Evolutionary conservation across 2,329 filamentous ascomycete species (phyloP).

Genomic region (Colletotrichum camelliae): DNA sequence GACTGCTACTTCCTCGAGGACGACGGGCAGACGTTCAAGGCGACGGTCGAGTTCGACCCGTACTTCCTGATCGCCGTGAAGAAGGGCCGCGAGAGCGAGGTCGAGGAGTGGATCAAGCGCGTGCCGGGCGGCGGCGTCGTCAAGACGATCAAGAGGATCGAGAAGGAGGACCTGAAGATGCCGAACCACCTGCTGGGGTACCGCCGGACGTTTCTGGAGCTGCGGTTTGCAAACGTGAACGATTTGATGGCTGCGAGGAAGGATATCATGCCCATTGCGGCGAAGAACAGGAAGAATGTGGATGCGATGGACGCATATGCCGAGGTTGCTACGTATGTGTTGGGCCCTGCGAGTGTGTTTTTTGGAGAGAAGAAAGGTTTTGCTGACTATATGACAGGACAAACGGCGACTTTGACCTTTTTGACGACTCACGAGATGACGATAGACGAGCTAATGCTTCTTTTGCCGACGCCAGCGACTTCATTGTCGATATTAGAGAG

Average conservation of each 20-base stretch:
- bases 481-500: slow-evolving; percentile 97
- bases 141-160: slow-evolving; percentile 76
- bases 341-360: not conserved
- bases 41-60: slow-evolving; percentile 93
- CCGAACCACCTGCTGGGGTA: slow-evolving; percentile 96
- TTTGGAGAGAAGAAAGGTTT: too few species aligned
- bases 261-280: slow-evolving; percentile 86
- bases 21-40: slow-evolving; percentile 90
- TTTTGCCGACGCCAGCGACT: slow-evolving; percentile 91
- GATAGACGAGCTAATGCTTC: slow-evolving; percentile 78
- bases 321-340: slow-evolving; percentile 83
- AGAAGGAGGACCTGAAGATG: slow-evolving; percentile 94
- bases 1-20: slow-evolving; percentile 98
- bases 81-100: slow-evolving; percentile 86
- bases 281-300: slow-evolving; percentile 96
- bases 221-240: slow-evolving; percentile 85
- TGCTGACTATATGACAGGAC: slow-evolving; percentile 52
- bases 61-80: slow-evolving; percentile 95
- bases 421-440: slow-evolving; percentile 84
- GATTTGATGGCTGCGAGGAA: slow-evolving; percentile 86
- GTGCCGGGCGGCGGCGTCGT: slow-evolving; percentile 80
- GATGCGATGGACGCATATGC: slow-evolving; percentile 98
- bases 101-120: slow-evolving; percentile 92
- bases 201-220: slow-evolving; percentile 83
- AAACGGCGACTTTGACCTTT: slow-evolving; percentile 89